Percentiles rank a stretch among this genome's conserved stretches.
These are phyloP conservation scores for Usnea hakonensis DNA, from an alignment of 495 filamentous ascomycete species.

Conservation along the genomic window DNA sequence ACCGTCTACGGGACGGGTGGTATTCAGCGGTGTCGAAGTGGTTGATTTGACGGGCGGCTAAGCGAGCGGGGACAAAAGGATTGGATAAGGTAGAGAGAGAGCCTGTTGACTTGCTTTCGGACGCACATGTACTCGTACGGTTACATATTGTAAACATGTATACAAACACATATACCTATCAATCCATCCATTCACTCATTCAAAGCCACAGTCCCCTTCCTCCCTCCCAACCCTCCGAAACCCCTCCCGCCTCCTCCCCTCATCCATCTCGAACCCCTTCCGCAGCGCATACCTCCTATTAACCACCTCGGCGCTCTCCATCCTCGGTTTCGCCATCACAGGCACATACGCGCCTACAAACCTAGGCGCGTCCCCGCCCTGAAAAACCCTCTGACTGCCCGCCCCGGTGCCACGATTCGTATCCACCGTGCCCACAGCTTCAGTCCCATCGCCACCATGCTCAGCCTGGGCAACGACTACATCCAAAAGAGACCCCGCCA, in stretches of 20 bases:
- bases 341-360: constrained; percentile 62
- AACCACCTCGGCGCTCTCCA: constrained; percentile 58
- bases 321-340: constrained; percentile 55
- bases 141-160: neutral
- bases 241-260: neutral
- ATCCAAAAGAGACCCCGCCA: constrained; percentile 61
- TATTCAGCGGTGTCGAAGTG: constrained; percentile 18
- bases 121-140: neutral
- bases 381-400: constrained; percentile 55
- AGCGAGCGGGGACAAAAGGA: too few relatives aligned
- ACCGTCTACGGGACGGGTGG: neutral
- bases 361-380: constrained; percentile 56
- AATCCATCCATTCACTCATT: neutral
- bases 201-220: neutral
- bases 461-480: constrained; percentile 47
- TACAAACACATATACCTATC: neutral
- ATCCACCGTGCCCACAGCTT: constrained; percentile 26
- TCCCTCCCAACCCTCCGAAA: neutral
- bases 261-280: constrained; percentile 48
- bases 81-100: too few relatives aligned
- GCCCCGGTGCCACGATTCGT: constrained; percentile 8
- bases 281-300: constrained; percentile 70
- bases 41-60: constrained; percentile 20
- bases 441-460: constrained; percentile 23
- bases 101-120: neutral